Evolutionary conservation across 768 basidiomycete genomes (phyloP).

Genomic region (Melanogaster broomeanus): DNA sequence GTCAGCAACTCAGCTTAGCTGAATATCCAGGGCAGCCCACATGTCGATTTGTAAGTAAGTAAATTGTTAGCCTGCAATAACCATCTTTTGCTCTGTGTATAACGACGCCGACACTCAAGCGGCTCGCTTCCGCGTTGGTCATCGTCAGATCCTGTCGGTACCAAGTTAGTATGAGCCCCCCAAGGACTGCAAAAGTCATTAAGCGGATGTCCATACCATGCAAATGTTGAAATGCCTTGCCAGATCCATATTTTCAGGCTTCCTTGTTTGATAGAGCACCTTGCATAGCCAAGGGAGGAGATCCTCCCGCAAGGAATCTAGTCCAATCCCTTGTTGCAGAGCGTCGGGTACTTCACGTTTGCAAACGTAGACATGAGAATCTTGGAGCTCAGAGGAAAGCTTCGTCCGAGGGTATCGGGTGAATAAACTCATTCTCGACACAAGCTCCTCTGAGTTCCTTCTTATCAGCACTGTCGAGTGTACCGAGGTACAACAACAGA

Average conservation of each 20-base stretch:
- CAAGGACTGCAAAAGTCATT: too few species aligned
- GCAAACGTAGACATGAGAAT: constrained; percentile 93
- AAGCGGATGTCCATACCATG: neutral
- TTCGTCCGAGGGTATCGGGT: constrained; percentile 74
- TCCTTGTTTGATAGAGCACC: constrained; percentile 70
- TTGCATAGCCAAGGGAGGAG: constrained; percentile 93
- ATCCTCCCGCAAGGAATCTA: constrained; percentile 87
- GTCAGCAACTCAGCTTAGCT: constrained; percentile 14
- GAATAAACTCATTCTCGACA: constrained; percentile 74
- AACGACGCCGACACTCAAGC: constrained; percentile 64
- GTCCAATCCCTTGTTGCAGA: constrained; percentile 63
- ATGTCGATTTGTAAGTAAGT: constrained; percentile 69
- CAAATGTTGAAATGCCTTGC: constrained; percentile 36
- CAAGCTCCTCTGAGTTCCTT: constrained; percentile 69
- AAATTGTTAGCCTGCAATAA: constrained; percentile 77
- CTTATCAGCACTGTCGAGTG: constrained; percentile 66
- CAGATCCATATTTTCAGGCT: constrained; percentile 57
- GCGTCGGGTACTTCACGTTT: constrained; percentile 71
- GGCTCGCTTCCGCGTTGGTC: constrained; percentile 38
- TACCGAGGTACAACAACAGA: constrained; percentile 73
- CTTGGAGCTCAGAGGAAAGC: constrained; percentile 68
- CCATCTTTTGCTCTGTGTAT: constrained; percentile 56
- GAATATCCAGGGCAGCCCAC: constrained; percentile 41
- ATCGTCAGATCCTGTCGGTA: constrained; percentile 42
- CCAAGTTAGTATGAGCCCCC: constrained; percentile 44